Base-by-base conservation (phyloP, 495 filamentous ascomycete species). In the Sabuloglossum arenarium region DNA sequence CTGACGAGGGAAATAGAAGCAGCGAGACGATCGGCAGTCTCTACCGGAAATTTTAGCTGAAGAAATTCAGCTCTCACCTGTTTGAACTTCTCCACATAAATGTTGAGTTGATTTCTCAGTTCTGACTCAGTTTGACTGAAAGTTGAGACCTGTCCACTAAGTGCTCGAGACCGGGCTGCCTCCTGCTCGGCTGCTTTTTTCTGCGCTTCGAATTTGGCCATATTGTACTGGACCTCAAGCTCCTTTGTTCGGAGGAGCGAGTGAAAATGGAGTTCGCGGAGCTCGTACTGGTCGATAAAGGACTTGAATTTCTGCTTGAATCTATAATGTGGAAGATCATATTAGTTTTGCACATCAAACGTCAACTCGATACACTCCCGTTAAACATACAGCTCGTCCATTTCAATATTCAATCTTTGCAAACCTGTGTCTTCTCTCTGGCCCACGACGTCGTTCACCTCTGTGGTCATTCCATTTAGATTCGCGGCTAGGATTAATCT, bases 21-120 rank as follows among this genome's bases (percentile, higher is more conserved):
- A 37, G 30, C 1, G n/a, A 43, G 24, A n/a, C 23, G 9, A 27
- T 27, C 34, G 12, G 27, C 23, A n/a, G 30, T 27, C 53, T 43
- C 30, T 24, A 19, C 39, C 5, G 47, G 5, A 29, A 55, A 23
- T 55, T 27, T 16, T n/a, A 31, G 53, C 16, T 49, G 50, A 56
- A 14, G 53, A 28, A 55, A 39, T 10, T 55, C 53, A 39, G 27
- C 25, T 65, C 80, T 67, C 80, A 96, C 91, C 85, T 98, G 91
- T 71, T 97, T 97, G 71, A 97, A 98, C 68, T 98, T 98, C 67
- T 98, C 91, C 9, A 97, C 93, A 61, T 98, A 98, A 60, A 97
- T 91, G 67, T 95, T 97, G 60, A 98, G 79, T 65, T 98, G 91
- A 62, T 85, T 93, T 53, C 91, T 74, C 53, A 98, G 74, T 63